phyloP scores from a whole-genome alignment of 176 grass and related monocot genomes.

The Canna indica region DNA sequence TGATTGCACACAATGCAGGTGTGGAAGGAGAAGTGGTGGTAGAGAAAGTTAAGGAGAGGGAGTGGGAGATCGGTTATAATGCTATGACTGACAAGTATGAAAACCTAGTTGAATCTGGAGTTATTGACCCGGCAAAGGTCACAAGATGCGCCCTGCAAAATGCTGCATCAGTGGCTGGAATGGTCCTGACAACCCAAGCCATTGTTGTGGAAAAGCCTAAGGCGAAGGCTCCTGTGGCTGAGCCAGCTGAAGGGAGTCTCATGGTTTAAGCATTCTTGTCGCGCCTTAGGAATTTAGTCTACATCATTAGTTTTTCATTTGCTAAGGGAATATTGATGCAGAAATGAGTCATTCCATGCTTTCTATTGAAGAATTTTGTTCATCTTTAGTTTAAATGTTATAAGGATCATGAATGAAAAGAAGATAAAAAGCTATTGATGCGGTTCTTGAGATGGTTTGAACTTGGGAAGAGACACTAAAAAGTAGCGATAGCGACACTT shows the following conservation, averaged over 20 bases:
- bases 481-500: too few relatives aligned
- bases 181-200: constrained; percentile 13
- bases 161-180: constrained; percentile 12
- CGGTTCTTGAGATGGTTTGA: too few relatives aligned
- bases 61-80: constrained; percentile 14
- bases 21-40: constrained; percentile 16
- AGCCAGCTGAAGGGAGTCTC: background rate
- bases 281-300: background rate
- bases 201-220: constrained; percentile 13
- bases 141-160: constrained; percentile 5
- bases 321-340: background rate
- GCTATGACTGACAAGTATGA: constrained; percentile 4
- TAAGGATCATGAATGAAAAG: background rate
- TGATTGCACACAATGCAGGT: constrained; percentile 3
- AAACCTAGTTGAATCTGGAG: constrained; percentile 9
- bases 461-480: too few relatives aligned
- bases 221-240: background rate
- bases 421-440: background rate
- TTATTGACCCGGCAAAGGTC: constrained; percentile 10
- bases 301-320: background rate
- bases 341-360: background rate
- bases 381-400: background rate
- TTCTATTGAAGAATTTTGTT: background rate
- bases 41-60: constrained; percentile 5
- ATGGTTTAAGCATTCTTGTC: background rate